These are phyloP conservation scores for Aspergillus fumigatus DNA, from an alignment of 2,329 filamentous ascomycete species.

Conservation along the genomic window DNA sequence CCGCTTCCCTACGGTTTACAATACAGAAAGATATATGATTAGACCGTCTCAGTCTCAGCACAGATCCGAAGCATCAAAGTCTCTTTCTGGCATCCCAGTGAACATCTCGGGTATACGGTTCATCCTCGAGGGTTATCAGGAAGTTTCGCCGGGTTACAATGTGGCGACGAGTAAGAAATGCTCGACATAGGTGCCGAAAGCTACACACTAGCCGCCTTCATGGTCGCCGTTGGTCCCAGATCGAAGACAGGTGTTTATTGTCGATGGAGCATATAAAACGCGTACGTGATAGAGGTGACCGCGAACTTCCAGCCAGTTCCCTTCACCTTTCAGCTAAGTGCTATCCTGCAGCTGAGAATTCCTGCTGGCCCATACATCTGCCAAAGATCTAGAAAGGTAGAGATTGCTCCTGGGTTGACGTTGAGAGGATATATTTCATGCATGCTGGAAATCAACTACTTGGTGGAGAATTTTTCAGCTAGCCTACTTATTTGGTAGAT, in stretches of 20 bases:
- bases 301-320: slow-evolving; percentile 12
- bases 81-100: too few species aligned
- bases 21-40: too few species aligned
- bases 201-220: slow-evolving; percentile 10
- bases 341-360: slow-evolving; percentile 11
- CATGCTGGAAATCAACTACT: slow-evolving; percentile 9
- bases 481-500: neutral
- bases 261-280: neutral
- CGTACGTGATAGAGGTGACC: slow-evolving; percentile 5
- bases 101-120: too few species aligned
- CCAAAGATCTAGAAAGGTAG: slow-evolving; percentile 6
- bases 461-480: neutral
- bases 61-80: too few species aligned
- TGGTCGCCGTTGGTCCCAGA: slow-evolving; percentile 9
- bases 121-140: too few species aligned
- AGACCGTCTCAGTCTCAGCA: too few species aligned
- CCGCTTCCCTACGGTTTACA: too few species aligned
- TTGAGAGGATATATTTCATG: slow-evolving; percentile 19
- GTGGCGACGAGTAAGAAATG: neutral
- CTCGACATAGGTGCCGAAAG: neutral
- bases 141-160: too few species aligned
- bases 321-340: slow-evolving; percentile 16
- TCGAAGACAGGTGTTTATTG: neutral
- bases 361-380: slow-evolving; percentile 7
- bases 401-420: slow-evolving; percentile 10